Conservation (phyloP, 1,284 basidiomycete genomes). For the Cutaneotrichosporon arboriforme region DNA sequence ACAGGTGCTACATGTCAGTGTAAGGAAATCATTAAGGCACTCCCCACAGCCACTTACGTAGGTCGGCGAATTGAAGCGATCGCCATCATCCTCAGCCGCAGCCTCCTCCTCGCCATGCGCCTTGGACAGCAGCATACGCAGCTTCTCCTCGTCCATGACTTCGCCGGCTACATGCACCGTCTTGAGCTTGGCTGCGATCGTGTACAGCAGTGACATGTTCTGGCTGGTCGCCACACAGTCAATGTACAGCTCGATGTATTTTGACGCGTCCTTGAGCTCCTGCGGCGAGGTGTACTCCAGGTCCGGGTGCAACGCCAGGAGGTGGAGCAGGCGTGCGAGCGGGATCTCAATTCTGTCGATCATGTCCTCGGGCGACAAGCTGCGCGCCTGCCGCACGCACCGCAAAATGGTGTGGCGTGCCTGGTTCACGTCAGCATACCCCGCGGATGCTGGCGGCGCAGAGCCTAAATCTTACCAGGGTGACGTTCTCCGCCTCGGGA, state of each 20-base stretch:
- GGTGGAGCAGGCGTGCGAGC: slow-evolving; percentile 77
- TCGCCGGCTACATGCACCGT: slow-evolving; percentile 59
- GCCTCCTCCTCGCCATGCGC: slow-evolving; percentile 55
- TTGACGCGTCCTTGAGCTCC: slow-evolving; percentile 64
- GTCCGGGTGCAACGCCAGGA: slow-evolving; percentile 82
- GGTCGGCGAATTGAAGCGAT: slow-evolving; percentile 2
- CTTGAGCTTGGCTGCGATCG: slow-evolving; percentile 77
- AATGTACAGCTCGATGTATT: slow-evolving; percentile 87
- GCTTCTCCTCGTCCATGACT: slow-evolving; percentile 16
- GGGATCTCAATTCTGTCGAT: slow-evolving; percentile 70
- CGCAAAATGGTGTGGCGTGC: slow-evolving; percentile 23
- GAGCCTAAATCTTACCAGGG: slow-evolving; percentile 19
- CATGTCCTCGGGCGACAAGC: slow-evolving; percentile 52
- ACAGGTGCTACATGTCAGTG: slow-evolving; percentile 62
- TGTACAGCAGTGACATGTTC: slow-evolving; percentile 75
- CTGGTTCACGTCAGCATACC: slow-evolving; percentile 10
- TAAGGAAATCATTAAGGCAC: neutral
- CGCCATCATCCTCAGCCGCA: slow-evolving; percentile 57
- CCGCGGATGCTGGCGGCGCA: no score
- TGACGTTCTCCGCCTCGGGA: slow-evolving; percentile 70
- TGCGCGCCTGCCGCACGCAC: slow-evolving; percentile 10
- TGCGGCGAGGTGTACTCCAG: slow-evolving; percentile 49
- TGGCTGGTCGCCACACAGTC: slow-evolving; percentile 67
- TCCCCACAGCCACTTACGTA: slow-evolving; percentile 7
- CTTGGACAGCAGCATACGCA: slow-evolving; percentile 1